These are phyloP conservation scores for Selenicereus undatus DNA, from an alignment of 148 eudicot genomes.

Conservation along the genomic window DNA sequence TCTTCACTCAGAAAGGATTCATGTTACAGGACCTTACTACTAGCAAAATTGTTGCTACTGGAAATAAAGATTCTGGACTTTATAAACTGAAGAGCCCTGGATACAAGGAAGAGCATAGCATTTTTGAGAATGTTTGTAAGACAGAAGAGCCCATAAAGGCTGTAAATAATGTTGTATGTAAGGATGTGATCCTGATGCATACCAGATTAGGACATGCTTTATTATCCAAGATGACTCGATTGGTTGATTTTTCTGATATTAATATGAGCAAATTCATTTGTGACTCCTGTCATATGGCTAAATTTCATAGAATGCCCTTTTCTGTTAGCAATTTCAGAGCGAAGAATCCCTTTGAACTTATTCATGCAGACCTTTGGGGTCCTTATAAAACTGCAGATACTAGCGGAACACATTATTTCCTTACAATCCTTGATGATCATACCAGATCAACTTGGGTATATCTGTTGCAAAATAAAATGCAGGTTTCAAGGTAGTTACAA, in stretches of 20 bases:
- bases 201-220: constrained; percentile 8
- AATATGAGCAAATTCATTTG: not conserved
- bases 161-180: not conserved
- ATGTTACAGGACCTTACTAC: not conserved
- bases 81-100: not conserved
- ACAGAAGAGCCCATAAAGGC: not conserved
- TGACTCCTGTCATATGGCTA: not conserved
- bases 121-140: no score
- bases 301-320: constrained; percentile 4
- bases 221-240: not conserved
- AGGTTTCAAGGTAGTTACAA: not conserved
- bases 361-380: constrained; percentile 14
- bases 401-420: not conserved
- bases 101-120: not conserved
- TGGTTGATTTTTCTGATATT: not conserved
- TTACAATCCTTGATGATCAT: constrained; percentile 7
- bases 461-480: not conserved
- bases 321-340: not conserved
- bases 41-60: not conserved
- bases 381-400: not conserved
- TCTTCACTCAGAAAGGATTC: not conserved
- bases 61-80: not conserved
- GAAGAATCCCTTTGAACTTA: not conserved
- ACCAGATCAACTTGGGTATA: not conserved
- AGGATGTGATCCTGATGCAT: not conserved